Evolutionary conservation across 371 early-diverging fungal genomes (phyloP).

Genomic region (Circinella umbellata): DNA sequence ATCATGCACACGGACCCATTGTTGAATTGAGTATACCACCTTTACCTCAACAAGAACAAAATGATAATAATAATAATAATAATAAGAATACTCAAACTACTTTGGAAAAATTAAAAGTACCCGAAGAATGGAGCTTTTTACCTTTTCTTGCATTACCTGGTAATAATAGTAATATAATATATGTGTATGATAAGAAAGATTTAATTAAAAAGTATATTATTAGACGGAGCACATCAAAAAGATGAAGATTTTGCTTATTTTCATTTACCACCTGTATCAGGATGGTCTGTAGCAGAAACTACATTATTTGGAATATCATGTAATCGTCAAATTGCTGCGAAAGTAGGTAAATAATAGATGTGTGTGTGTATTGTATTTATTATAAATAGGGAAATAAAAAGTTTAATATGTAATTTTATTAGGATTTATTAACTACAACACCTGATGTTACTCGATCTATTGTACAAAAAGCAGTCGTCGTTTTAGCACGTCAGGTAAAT

Average conservation of each 20-base stretch:
- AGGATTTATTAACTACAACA: conserved; percentile 72
- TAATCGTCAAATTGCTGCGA: conserved; percentile 78
- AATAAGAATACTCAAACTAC: conserved; percentile 24
- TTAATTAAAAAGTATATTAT: not conserved
- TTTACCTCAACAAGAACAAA: conserved; percentile 50
- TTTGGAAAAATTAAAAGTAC: conserved; percentile 63
- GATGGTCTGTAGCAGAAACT: conserved; percentile 65
- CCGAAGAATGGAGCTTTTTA: conserved; percentile 82
- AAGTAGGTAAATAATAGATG: conserved; percentile 34
- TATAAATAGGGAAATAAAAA: conserved; percentile 16
- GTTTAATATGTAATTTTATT: not conserved
- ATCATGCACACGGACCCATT: conserved; percentile 70
- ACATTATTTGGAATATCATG: conserved; percentile 88
- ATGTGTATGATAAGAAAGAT: not conserved
- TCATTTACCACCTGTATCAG: conserved; percentile 79
- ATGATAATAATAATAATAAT: conserved; percentile 2
- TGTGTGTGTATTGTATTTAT: no score
- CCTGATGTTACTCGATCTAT: conserved; percentile 81
- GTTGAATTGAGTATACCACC: conserved; percentile 79
- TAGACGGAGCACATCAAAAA: conserved; percentile 85
- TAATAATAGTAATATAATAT: conserved; percentile 24
- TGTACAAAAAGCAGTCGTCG: conserved; percentile 85
- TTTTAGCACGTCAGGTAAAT: conserved; percentile 70
- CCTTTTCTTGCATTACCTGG: conserved; percentile 74
- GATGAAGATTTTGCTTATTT: conserved; percentile 88